Evolutionary conservation across 169 alveolate genomes (phyloP).

Genomic region (Cystoisospora suis): DNA sequence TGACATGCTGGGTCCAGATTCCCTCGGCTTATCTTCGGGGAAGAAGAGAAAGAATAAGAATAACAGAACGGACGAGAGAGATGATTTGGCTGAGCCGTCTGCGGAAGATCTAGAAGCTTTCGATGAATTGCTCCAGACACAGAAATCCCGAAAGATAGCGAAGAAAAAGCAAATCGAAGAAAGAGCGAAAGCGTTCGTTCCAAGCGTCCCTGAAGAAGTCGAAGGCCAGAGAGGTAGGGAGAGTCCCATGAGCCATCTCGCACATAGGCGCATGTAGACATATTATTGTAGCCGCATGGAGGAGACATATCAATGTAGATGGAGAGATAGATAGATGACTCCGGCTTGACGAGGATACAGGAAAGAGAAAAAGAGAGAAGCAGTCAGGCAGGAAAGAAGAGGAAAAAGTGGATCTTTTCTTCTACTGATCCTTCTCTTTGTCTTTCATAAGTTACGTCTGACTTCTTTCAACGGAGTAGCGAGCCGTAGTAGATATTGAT

Average conservation of each 20-base stretch:
- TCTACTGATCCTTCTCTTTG: not conserved
- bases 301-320: not conserved
- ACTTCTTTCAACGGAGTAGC: not conserved
- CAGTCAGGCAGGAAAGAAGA: not conserved
- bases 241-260: too few relatives aligned
- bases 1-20: too few relatives aligned
- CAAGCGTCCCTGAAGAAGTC: constrained; percentile 32
- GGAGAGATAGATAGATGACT: not conserved
- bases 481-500: not conserved
- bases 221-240: constrained; percentile 55
- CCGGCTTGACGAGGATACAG: not conserved
- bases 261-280: too few relatives aligned
- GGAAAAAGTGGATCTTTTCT: not conserved
- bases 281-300: not conserved
- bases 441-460: not conserved
- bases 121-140: constrained; percentile 25
- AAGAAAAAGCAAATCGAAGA: constrained; percentile 55
- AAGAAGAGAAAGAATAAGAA: not conserved
- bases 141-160: constrained; percentile 18
- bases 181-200: constrained; percentile 37
- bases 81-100: not conserved
- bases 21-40: not conserved
- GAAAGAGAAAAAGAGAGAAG: not conserved
- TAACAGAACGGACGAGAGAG: not conserved
- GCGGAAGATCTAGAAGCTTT: constrained; percentile 56